Evolutionary conservation across 2,329 filamentous ascomycete species (phyloP), one percentile per base, ranked within the genome.

Genomic region (Didymosphaeria variabile): DNA sequence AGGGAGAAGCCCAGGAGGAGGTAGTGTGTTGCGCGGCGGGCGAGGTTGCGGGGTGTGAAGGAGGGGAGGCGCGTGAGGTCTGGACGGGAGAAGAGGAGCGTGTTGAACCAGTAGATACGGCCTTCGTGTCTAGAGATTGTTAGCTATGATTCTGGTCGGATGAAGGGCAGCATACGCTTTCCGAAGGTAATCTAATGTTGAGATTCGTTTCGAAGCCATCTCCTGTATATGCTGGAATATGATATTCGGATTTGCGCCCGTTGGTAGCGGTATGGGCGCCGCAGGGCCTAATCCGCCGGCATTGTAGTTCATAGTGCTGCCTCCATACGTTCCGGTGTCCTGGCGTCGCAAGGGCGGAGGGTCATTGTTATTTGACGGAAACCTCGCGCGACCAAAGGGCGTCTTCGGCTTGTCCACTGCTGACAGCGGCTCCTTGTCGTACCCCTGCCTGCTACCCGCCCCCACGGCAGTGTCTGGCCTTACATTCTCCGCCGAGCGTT

Each of bases 81-180:
- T 32, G 87, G 79, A 72, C 92, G 91, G 67, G 93, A 92, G 79
- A 97, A 97, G 73, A 97, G 91, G 62, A 97, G 88, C 0, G 95
- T 97, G 80, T 97, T 97, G 84, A 98, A 97, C 94, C 95, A 98
- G 82, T 97, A 98, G 45, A 97, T 89, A 60, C 93, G 90, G 62
- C 94, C 94, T 80, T 97, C 93, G 75, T 99, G 94, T 31, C 93
- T 97, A 75, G 55, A 7, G n/a, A 1, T 2, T 15, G 59, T 71
- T 59, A 70, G 65, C 23, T 40, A 29, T 50, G 31, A 46, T 0
- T 38, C 45, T 12, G 50, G 34, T 10, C 56, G 15, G 60, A 55
- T 19, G 46, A 1, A 19, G 40, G 50, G 44, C 59, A 62, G 85
- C 92, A 70, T 81, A 97, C 93, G 93, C 91, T 81, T 96, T 97